These are phyloP conservation scores for Nyctanthes arbortristis DNA, from an alignment of 257 asterid species.

Conservation along the genomic window DNA sequence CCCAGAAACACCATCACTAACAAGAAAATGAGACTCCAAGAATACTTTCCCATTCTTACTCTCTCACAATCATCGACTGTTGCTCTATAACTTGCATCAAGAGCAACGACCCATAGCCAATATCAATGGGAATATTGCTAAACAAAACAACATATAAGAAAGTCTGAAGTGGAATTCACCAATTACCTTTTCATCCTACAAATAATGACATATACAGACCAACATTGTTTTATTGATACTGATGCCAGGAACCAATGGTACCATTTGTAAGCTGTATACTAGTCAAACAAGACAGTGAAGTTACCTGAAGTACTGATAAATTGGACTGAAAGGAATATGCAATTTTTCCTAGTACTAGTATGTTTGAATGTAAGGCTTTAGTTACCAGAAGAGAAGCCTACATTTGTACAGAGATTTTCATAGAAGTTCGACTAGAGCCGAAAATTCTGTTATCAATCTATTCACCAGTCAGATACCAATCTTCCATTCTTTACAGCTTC, in stretches of 20 bases:
- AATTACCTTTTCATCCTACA: too few relatives aligned
- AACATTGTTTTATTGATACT: not conserved
- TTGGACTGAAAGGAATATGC: not conserved
- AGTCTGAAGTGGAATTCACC: too few relatives aligned
- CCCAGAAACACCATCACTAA: too few relatives aligned
- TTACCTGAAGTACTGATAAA: not conserved
- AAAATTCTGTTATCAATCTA: not conserved
- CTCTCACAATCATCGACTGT: too few relatives aligned
- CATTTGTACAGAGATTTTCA: not conserved
- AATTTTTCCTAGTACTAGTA: not conserved
- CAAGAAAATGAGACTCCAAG: too few relatives aligned
- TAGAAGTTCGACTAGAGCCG: too few relatives aligned
- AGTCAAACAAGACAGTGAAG: not conserved
- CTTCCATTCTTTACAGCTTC: slow-evolving; percentile 3
- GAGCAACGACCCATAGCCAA: too few relatives aligned
- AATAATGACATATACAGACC: too few relatives aligned
- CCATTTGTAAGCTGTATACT: not conserved
- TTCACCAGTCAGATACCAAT: not conserved
- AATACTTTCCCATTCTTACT: too few relatives aligned
- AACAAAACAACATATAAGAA: too few relatives aligned
- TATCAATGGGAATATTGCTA: too few relatives aligned
- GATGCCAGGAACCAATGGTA: not conserved
- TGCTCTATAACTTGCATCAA: too few relatives aligned
- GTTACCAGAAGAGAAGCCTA: not conserved
- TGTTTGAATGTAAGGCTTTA: not conserved